Evolutionary conservation across 2,329 filamentous ascomycete species (phyloP).

Genomic region (Pseudogymnoascus sp.): DNA sequence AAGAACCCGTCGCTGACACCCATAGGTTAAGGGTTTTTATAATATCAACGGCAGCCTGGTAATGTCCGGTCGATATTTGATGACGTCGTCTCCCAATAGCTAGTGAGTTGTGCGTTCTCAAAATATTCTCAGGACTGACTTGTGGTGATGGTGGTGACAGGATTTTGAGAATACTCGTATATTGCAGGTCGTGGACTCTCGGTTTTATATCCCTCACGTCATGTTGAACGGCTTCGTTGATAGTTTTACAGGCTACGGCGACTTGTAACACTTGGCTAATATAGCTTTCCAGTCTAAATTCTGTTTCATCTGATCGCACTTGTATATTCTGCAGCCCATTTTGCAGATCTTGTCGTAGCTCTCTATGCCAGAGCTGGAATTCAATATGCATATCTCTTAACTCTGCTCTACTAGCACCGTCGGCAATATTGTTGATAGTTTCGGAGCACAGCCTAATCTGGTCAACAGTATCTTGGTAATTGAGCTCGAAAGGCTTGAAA

Average conservation of each 20-base stretch:
- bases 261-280: conserved; percentile 4
- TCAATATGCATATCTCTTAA: conserved; percentile 11
- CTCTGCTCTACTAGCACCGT: conserved; percentile 9
- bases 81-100: not conserved
- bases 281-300: not conserved
- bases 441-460: conserved; percentile 11
- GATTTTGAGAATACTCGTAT: not conserved
- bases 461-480: conserved; percentile 12
- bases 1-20: conserved; percentile 8
- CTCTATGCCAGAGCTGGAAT: no score
- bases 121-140: not conserved
- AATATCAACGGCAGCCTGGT: not conserved
- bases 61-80: not conserved
- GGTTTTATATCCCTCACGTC: not conserved
- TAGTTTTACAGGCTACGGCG: conserved; percentile 12
- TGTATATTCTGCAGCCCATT: conserved; percentile 11
- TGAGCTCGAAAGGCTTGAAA: conserved; percentile 9
- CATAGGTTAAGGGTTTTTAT: conserved; percentile 2
- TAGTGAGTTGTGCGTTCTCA: not conserved
- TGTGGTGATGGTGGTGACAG: not conserved
- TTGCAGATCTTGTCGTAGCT: not conserved
- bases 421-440: conserved; percentile 6
- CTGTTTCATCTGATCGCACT: not conserved
- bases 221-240: conserved; percentile 8
- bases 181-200: not conserved